Percentiles rank a stretch among this genome's conserved stretches.
phyloP scores from a whole-genome alignment of 192 early-diverging fungal species.

The Diversispora epigaea region DNA sequence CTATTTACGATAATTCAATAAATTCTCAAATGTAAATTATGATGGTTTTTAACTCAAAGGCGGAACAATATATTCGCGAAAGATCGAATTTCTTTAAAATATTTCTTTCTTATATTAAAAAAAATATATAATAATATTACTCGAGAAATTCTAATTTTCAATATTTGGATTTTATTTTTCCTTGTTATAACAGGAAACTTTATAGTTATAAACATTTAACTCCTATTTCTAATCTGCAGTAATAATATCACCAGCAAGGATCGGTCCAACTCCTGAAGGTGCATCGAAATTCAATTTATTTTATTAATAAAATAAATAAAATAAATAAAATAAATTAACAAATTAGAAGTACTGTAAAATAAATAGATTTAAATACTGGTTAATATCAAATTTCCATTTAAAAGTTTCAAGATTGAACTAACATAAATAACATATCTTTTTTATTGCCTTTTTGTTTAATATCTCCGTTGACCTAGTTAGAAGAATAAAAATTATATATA shows the following conservation, averaged over 20 bases:
- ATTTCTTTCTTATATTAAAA: too few relatives aligned
- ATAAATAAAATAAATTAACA: neutral
- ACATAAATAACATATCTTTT: slow-evolving; percentile 92
- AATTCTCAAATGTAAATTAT: too few relatives aligned
- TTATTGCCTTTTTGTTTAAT: slow-evolving; percentile 82
- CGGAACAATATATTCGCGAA: too few relatives aligned
- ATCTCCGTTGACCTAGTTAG: slow-evolving; percentile 58
- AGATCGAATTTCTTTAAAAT: too few relatives aligned
- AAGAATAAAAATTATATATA: slow-evolving; percentile 3
- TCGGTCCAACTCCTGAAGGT: slow-evolving; percentile 84
- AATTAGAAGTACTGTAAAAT: neutral
- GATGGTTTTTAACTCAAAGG: too few relatives aligned
- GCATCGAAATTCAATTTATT: slow-evolving; percentile 49
- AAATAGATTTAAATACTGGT: slow-evolving; percentile 55
- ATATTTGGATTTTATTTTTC: neutral
- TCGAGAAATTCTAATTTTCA: too few relatives aligned
- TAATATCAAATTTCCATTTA: slow-evolving; percentile 85
- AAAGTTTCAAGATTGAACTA: slow-evolving; percentile 82
- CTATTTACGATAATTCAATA: too few relatives aligned
- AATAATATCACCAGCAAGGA: slow-evolving; percentile 75
- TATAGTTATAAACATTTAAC: slow-evolving; percentile 48
- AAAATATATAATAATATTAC: too few relatives aligned
- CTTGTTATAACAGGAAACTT: slow-evolving; percentile 51
- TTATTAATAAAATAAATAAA: slow-evolving; percentile 3
- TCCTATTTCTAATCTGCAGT: slow-evolving; percentile 59